A percentile compares a stretch with the other conserved stretches of the same genome.
phyloP scores from a whole-genome alignment of 768 basidiomycete species.

The Lentinula sp. region DNA sequence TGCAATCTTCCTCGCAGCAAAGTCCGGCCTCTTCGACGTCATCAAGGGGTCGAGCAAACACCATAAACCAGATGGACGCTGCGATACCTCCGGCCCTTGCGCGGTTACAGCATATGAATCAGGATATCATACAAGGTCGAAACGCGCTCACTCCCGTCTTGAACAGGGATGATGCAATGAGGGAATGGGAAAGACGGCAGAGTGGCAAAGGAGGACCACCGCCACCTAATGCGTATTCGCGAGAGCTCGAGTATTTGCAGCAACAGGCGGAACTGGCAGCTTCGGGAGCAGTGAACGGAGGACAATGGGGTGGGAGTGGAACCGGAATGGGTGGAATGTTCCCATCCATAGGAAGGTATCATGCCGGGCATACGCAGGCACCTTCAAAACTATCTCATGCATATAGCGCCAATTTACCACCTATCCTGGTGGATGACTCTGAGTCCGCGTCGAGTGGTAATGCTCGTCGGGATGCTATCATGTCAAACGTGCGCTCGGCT shows the following conservation, averaged over 20 bases:
- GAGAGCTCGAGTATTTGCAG: constrained; percentile 82
- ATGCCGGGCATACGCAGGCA: constrained; percentile 36
- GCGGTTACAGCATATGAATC: constrained; percentile 82
- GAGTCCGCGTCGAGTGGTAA: constrained; percentile 25
- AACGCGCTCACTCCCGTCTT: constrained; percentile 90
- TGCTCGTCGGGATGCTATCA: constrained; percentile 63
- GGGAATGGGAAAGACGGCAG: constrained; percentile 93
- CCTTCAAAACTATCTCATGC: constrained; percentile 61
- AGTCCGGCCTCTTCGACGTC: background rate
- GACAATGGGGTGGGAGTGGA: constrained; percentile 1
- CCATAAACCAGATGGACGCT: constrained; percentile 85
- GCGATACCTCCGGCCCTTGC: constrained; percentile 89
- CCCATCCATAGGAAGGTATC: constrained; percentile 24
- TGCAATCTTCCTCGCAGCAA: background rate
- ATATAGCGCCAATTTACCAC: constrained; percentile 43
- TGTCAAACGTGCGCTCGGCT: constrained; percentile 71
- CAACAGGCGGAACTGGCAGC: constrained; percentile 87
- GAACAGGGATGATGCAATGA: constrained; percentile 90
- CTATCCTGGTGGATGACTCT: constrained; percentile 62
- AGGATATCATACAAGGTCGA: constrained; percentile 69
- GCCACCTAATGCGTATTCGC: constrained; percentile 80
- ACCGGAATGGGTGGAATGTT: constrained; percentile 40
- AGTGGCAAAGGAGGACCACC: constrained; percentile 64
- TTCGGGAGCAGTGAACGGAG: constrained; percentile 40
- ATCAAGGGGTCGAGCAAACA: constrained; percentile 74